Evolutionary conservation across 805 yeast species (phyloP).

Genomic region (Tetrapisispora namnaoensis): DNA sequence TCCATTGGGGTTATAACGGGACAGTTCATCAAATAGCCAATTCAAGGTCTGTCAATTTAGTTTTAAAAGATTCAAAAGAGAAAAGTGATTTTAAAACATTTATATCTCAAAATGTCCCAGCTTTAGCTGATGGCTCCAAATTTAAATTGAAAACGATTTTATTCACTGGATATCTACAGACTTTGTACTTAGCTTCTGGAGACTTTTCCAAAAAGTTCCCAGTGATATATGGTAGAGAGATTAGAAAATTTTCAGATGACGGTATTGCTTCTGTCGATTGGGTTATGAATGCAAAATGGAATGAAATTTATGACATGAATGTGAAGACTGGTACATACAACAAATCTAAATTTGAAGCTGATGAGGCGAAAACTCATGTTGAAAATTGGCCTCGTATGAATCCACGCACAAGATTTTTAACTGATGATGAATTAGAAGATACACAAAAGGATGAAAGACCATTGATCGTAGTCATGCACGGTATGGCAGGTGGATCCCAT

Average conservation of each 20-base stretch:
- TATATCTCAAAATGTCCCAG: constrained; percentile 32
- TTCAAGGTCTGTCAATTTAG: constrained; percentile 10
- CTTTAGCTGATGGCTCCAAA: constrained; percentile 36
- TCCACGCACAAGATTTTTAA: constrained; percentile 54
- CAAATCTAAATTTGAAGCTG: constrained; percentile 20
- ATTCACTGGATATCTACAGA: constrained; percentile 67
- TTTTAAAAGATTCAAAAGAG: constrained; percentile 11
- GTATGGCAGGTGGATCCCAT: constrained; percentile 70
- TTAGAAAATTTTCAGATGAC: constrained; percentile 48
- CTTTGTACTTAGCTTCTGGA: constrained; percentile 52
- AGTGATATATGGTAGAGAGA: constrained; percentile 65
- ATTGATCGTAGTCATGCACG: constrained; percentile 53
- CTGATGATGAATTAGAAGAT: constrained; percentile 34
- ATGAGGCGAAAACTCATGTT: constrained; percentile 34
- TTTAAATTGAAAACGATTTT: constrained; percentile 52
- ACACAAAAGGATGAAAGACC: constrained; percentile 34
- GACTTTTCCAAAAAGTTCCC: constrained; percentile 39
- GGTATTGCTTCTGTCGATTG: constrained; percentile 71
- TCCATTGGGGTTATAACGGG: constrained; percentile 29
- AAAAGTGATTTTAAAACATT: constrained; percentile 15
- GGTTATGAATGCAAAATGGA: constrained; percentile 31
- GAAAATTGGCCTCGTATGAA: constrained; percentile 50
- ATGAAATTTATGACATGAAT: constrained; percentile 9
- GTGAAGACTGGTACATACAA: constrained; percentile 9
- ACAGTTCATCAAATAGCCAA: constrained; percentile 21